phyloP scores from a whole-genome alignment of 148 eudicot species.

The Camellia lanceoleosa region DNA sequence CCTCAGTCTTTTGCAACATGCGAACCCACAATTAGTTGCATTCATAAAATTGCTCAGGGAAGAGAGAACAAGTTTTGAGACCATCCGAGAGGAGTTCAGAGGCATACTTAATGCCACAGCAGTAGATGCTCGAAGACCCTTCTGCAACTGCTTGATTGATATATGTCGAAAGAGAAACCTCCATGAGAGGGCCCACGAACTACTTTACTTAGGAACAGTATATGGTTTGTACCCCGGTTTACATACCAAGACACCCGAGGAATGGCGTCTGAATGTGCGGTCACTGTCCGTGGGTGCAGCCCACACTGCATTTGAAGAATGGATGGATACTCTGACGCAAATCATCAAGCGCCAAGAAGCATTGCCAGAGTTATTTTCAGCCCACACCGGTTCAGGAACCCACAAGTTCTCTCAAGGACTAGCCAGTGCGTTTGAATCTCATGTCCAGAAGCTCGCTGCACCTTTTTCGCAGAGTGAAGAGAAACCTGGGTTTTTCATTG shows the following conservation, averaged over 20 bases:
- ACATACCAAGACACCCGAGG: conserved; percentile 73
- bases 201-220: conserved; percentile 63
- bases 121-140: conserved; percentile 75
- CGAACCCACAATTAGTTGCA: conserved; percentile 58
- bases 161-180: conserved; percentile 63
- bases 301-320: conserved; percentile 87
- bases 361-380: conserved; percentile 65
- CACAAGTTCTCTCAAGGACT: conserved; percentile 88
- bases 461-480: conserved; percentile 79
- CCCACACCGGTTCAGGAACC: conserved; percentile 90
- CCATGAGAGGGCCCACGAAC: conserved; percentile 83
- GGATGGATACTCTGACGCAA: conserved; percentile 69
- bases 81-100: conserved; percentile 65
- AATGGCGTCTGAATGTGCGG: conserved; percentile 84
- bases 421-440: conserved; percentile 69
- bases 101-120: conserved; percentile 47
- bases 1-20: conserved; percentile 56
- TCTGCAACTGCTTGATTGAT: conserved; percentile 93
- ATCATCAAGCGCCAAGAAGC: conserved; percentile 59
- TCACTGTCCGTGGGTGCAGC: conserved; percentile 94
- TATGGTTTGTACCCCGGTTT: conserved; percentile 83
- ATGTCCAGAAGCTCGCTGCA: conserved; percentile 58
- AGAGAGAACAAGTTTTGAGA: conserved; percentile 42
- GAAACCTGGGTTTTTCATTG: conserved; percentile 66
- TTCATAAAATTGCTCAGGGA: conserved; percentile 51